Conservation (phyloP, 768 basidiomycete genomes). For the Suillus brevipes region DNA sequence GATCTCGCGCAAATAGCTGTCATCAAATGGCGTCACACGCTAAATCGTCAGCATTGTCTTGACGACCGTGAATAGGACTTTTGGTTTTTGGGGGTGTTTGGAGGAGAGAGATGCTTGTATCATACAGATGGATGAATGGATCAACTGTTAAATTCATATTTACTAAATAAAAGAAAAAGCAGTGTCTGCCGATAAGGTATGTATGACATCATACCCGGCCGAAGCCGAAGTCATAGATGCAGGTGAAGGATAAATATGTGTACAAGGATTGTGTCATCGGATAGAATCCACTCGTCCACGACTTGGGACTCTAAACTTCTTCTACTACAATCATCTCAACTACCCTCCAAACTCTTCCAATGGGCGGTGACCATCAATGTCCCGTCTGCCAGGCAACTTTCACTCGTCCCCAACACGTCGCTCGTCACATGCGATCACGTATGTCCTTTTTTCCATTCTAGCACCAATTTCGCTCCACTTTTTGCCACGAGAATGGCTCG, state of each 20-base stretch:
- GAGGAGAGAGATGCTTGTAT: neutral
- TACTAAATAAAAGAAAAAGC: neutral
- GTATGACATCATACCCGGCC: constrained; percentile 6
- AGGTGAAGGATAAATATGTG: constrained; percentile 37
- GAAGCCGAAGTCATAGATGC: neutral
- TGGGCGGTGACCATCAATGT: constrained; percentile 86
- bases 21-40: constrained; percentile 31
- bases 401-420: constrained; percentile 87
- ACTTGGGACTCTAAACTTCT: constrained; percentile 20
- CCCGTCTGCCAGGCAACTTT: constrained; percentile 87
- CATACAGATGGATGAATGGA: neutral
- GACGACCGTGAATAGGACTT: constrained; percentile 25
- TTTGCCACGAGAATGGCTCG: constrained; percentile 12
- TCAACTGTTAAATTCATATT: neutral
- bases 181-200: constrained; percentile 8
- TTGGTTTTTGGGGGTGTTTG: neutral
- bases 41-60: constrained; percentile 28
- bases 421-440: constrained; percentile 90
- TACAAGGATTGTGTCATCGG: constrained; percentile 36
- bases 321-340: constrained; percentile 2
- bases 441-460: constrained; percentile 37
- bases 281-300: constrained; percentile 24
- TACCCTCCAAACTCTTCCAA: constrained; percentile 24
- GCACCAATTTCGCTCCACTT: constrained; percentile 22
- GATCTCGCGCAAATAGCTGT: constrained; percentile 37